These are phyloP conservation scores for Debaryomyces coudertii DNA, from an alignment of 1,139 yeast genomes.

Conservation along the genomic window DNA sequence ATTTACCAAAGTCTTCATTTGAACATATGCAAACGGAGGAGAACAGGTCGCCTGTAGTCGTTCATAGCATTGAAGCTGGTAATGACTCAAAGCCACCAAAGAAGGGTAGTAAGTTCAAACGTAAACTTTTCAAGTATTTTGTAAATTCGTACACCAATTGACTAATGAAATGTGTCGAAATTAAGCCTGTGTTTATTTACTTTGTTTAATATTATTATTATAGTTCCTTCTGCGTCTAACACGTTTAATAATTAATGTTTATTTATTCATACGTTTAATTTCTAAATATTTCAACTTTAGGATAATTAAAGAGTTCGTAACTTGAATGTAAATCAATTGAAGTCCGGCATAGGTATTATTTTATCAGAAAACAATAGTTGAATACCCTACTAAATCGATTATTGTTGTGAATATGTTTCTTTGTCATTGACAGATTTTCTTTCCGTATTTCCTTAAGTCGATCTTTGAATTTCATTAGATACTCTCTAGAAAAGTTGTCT, in stretches of 20 bases:
- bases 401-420: neutral
- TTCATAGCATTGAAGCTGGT: neutral
- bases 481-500: neutral
- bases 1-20: slow-evolving; percentile 1
- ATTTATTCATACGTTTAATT: neutral
- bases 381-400: slow-evolving; percentile 8
- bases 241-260: slow-evolving; percentile 1
- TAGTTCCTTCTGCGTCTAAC: neutral
- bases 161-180: neutral
- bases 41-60: neutral
- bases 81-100: slow-evolving; percentile 13
- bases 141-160: slow-evolving; percentile 33
- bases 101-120: slow-evolving; percentile 32
- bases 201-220: neutral
- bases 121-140: slow-evolving; percentile 39
- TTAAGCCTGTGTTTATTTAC: neutral
- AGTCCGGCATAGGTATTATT: neutral
- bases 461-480: neutral
- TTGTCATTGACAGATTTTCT: neutral
- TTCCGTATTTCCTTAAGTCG: slow-evolving; percentile 5
- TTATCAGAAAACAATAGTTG: slow-evolving; percentile 7
- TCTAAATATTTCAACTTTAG: too few relatives aligned
- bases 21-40: neutral
- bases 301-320: neutral
- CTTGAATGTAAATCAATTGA: neutral